Evolutionary conservation across 768 basidiomycete species (phyloP).

Genomic region (Phallus indusiatus): DNA sequence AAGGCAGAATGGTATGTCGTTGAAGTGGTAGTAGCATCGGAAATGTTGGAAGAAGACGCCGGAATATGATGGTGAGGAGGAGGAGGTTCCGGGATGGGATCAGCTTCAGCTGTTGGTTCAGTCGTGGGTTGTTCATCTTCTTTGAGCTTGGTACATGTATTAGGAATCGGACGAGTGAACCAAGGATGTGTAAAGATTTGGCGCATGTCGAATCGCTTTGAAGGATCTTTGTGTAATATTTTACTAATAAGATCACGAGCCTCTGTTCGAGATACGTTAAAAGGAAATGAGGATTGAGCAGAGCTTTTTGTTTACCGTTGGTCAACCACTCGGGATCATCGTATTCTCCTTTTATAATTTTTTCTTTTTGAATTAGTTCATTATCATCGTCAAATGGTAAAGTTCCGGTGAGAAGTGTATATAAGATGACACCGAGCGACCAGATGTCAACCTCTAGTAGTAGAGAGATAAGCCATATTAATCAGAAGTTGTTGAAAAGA

Average conservation of each 20-base stretch:
- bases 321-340: constrained; percentile 93
- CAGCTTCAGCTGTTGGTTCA: background rate
- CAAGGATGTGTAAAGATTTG: constrained; percentile 82
- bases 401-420: constrained; percentile 81
- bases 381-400: constrained; percentile 89
- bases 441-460: constrained; percentile 86
- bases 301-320: too few relatives aligned
- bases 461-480: constrained; percentile 5
- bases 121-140: background rate
- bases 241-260: constrained; percentile 73
- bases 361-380: constrained; percentile 69
- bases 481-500: background rate
- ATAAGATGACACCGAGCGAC: constrained; percentile 90
- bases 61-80: too few relatives aligned
- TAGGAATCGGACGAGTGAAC: constrained; percentile 51
- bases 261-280: too few relatives aligned
- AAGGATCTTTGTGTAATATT: constrained; percentile 69
- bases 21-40: constrained; percentile 9
- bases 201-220: constrained; percentile 67
- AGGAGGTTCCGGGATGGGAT: too few relatives aligned
- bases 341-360: constrained; percentile 78
- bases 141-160: background rate
- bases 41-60: constrained; percentile 9
- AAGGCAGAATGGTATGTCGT: constrained; percentile 14
- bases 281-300: background rate